Base-by-base conservation (phyloP, 345 rosid species). In the Ailanthus altissimus region DNA sequence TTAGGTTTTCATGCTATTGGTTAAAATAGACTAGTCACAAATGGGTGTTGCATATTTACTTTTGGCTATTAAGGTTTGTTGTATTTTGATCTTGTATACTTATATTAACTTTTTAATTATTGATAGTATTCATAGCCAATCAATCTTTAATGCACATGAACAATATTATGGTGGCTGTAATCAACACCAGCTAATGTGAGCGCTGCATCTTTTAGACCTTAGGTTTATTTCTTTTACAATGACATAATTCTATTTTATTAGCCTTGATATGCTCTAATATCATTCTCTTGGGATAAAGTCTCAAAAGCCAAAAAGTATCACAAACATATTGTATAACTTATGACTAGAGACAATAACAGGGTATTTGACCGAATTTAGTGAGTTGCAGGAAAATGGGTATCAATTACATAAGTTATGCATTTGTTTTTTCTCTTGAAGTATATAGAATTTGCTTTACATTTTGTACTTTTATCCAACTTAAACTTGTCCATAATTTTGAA, bases 1-100 rank as follows among this genome's bases (percentile, higher is more conserved):
- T 86, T 96, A 71, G 99, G 99, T 62, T 98, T 93, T 96, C 82
- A 96, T 96, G 99, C 99, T 97, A 77, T 79, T 96, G 79, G 97
- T 96, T 73, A 97, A 98, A 60, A 79, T 85, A 67, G 99, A 96
- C 80, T 96, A 98, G 99, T 88, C 92, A 10, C 99, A 96, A 83
- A 91, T 91, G 25, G 99, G 99, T 5, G 99, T 96, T 75, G 87
- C 98, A 42, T 94, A 91, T 90, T 83, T 96, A 69, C 93, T 89
- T 85, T 91, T 95, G 5, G 94, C 94, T 67, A 90, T 96, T 75
- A 90, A 93, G 99, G 99, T 96, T 45, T 54, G 97, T 76, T 67
- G 7, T 12, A 54, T 76, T 73, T 57, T 57, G 60, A 69, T 80
- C 65, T 77, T 66, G 36, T 54, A 50, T n/a, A n/a, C n/a, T n/a